Conservation (phyloP, 2,329 filamentous ascomycete genomes). For the Phyllosticta ampelicida region DNA sequence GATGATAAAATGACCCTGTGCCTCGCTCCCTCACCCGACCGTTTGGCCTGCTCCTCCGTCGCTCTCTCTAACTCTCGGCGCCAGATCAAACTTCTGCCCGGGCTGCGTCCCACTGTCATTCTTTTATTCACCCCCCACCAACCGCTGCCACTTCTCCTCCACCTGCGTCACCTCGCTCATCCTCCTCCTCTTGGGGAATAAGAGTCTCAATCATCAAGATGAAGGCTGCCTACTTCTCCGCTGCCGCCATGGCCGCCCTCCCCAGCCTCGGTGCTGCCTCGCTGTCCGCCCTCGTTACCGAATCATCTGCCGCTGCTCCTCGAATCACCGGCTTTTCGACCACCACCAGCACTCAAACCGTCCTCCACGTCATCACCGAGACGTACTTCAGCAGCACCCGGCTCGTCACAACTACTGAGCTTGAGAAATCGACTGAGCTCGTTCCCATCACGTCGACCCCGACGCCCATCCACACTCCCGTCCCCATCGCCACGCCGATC, state of each 20-base stretch:
- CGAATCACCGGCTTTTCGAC: conserved; percentile 16
- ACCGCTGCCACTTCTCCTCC: neutral
- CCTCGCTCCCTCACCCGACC: neutral
- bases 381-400: conserved; percentile 21
- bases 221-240: conserved; percentile 25
- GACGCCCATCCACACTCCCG: conserved; percentile 14
- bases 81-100: neutral
- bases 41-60: neutral
- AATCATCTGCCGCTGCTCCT: conserved; percentile 24
- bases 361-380: conserved; percentile 29
- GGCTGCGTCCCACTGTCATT: neutral
- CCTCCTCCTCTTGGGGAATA: neutral
- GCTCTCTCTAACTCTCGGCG: neutral
- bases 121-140: neutral
- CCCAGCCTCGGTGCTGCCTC: conserved; percentile 22
- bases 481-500: conserved; percentile 10
- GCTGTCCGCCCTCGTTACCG: conserved; percentile 17
- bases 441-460: conserved; percentile 20
- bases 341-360: conserved; percentile 16
- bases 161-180: neutral
- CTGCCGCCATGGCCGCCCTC: conserved; percentile 25
- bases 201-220: conserved; percentile 2
- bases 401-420: too few relatives aligned
- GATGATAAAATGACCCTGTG: neutral
- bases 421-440: conserved; percentile 20